Evolutionary conservation across 352 stramenopile species (phyloP).

Genomic region (Lagenidium giganteum): DNA sequence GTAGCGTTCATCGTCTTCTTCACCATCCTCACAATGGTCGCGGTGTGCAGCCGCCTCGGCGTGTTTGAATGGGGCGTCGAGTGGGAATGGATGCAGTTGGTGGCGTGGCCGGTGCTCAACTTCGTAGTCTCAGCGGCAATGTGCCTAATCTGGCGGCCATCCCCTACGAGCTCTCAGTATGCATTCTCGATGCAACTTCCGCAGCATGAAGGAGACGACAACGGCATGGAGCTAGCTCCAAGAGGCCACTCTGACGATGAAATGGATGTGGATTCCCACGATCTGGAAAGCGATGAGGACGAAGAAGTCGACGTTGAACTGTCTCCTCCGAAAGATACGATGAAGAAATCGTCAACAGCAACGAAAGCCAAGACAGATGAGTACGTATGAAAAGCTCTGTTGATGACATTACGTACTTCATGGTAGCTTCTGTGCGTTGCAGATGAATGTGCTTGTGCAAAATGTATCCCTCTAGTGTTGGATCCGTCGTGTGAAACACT

Average conservation of each 20-base stretch:
- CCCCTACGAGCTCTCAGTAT: slow-evolving; percentile 80
- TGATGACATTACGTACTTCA: too few relatives aligned
- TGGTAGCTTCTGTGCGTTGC: too few relatives aligned
- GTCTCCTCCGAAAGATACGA: slow-evolving; percentile 22
- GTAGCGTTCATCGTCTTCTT: slow-evolving; percentile 87
- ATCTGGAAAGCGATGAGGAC: neutral
- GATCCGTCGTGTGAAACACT: too few relatives aligned
- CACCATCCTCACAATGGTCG: slow-evolving; percentile 76
- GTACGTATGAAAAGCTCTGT: too few relatives aligned
- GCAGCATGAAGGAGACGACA: slow-evolving; percentile 53
- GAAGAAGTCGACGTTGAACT: slow-evolving; percentile 39
- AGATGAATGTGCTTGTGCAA: too few relatives aligned
- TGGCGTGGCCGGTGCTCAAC: slow-evolving; percentile 89
- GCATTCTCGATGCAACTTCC: slow-evolving; percentile 83
- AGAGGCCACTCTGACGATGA: slow-evolving; percentile 57
- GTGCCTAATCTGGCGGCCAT: slow-evolving; percentile 88
- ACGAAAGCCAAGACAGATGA: too few relatives aligned
- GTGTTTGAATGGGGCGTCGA: slow-evolving; percentile 89
- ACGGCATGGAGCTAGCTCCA: slow-evolving; percentile 50
- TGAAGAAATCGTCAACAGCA: too few relatives aligned
- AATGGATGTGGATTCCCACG: neutral
- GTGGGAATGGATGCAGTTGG: slow-evolving; percentile 90
- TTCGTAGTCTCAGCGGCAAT: slow-evolving; percentile 87
- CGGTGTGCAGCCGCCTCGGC: slow-evolving; percentile 74
- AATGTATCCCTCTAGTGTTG: too few relatives aligned